Base-by-base conservation (phyloP, 148 eudicot species). In the Silene conica region DNA sequence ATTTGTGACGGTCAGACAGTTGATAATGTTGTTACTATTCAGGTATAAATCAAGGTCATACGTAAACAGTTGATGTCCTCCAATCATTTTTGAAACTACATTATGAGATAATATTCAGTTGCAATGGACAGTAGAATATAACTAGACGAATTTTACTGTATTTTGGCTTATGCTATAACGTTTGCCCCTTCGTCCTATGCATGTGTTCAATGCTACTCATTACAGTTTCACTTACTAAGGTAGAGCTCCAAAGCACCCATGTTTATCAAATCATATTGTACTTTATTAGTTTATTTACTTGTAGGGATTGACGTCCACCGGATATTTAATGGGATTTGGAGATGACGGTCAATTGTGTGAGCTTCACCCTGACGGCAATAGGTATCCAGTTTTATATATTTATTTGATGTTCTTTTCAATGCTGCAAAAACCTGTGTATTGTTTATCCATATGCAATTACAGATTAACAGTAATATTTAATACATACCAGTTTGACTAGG, bases 281-380 rank as follows among this genome's bases (percentile, higher is more conserved):
- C 22, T 71, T 28, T 11, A 19, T 6, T 50, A 50, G 15, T 71
- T 28, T 11, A 19, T 6, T 18, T 31, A 21, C 55, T 14, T 74
- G 64, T 82, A 92, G 97, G 97, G 97, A 69, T 81, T 92, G 82
- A 92, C 97, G 12, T 77, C 86, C 56, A 80, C 89, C 1, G 97
- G 97, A 69, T 92, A 89, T 79, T 81, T 92, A 76, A 66, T 81
- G 82, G 97, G 88, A 54, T 58, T 81, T 68, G 77, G 86, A 73
- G 92, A 87, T 65, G 87, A 88, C 75, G 88, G 89, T 79, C 87
- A 88, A 77, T 80, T 81, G 82, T 92, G 86, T 70, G 95, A 92
- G 84, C 92, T 92, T 76, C 95, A 92, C 84, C 97, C 97, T 75
- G 97, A 92, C 83, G 97, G 97, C 76, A 92, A 92, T 78, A 89